These are phyloP conservation scores for Raffaelea arxii DNA, from an alignment of 2,329 filamentous ascomycete species.

Conservation along the genomic window DNA sequence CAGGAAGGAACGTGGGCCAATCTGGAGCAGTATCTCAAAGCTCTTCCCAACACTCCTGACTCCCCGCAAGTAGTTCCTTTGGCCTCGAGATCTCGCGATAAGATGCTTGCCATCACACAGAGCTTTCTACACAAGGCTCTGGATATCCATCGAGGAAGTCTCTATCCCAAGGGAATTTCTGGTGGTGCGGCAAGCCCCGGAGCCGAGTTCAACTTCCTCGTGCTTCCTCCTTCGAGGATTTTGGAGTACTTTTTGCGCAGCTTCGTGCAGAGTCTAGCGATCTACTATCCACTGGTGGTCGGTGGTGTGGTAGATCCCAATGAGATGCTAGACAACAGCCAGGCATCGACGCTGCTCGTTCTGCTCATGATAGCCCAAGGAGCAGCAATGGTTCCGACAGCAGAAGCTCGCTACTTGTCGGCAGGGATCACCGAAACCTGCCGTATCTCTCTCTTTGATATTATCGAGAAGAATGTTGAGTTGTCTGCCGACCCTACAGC, in stretches of 20 bases:
- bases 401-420: conserved; percentile 55
- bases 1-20: conserved; percentile 36
- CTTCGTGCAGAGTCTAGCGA: conserved; percentile 55
- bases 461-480: conserved; percentile 62
- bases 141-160: conserved; percentile 51
- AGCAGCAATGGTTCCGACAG: conserved; percentile 53
- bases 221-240: conserved; percentile 55
- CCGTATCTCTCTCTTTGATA: conserved; percentile 61
- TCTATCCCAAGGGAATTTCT: conserved; percentile 14
- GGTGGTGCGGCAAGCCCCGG: conserved; percentile 25
- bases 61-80: conserved; percentile 34
- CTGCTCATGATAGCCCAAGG: conserved; percentile 66
- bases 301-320: conserved; percentile 55
- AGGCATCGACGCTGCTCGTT: conserved; percentile 55
- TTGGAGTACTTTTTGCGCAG: conserved; percentile 58
- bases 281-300: conserved; percentile 55
- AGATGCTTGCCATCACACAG: conserved; percentile 62
- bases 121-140: conserved; percentile 61
- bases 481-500: conserved; percentile 56
- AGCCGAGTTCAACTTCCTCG: conserved; percentile 48
- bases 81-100: conserved; percentile 47
- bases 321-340: conserved; percentile 56
- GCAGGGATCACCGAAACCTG: conserved; percentile 61
- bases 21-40: conserved; percentile 31
- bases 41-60: conserved; percentile 22